A percentile compares a stretch with the other conserved stretches of the same genome.
These are phyloP conservation scores for Penicillium vulpinum DNA, from an alignment of 2,329 filamentous ascomycete genomes.

Conservation along the genomic window DNA sequence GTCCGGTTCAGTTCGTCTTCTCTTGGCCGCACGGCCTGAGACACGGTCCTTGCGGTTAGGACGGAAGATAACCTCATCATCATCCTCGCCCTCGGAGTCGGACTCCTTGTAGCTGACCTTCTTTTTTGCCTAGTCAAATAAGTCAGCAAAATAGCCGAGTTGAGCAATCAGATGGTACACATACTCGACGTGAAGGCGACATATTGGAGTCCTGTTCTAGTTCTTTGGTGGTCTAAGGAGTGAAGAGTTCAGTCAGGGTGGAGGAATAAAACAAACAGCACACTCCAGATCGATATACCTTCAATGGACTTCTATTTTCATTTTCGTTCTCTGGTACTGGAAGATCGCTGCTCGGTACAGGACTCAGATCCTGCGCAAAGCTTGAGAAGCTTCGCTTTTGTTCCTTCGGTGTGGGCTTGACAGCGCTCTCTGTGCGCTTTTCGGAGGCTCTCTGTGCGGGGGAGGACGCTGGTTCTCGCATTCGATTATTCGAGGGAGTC, in stretches of 20 bases:
- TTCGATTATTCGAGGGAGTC: conserved; percentile 36
- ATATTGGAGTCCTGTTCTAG: conserved; percentile 50
- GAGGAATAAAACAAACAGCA: neutral
- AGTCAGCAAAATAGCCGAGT: neutral
- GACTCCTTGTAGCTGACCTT: conserved; percentile 77
- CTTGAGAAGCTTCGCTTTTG: conserved; percentile 45
- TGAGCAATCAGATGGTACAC: conserved; percentile 7
- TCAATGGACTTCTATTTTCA: conserved; percentile 33
- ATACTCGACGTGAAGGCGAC: conserved; percentile 80
- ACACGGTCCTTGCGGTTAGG: conserved; percentile 50
- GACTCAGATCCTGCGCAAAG: conserved; percentile 60
- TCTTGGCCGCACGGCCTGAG: conserved; percentile 53
- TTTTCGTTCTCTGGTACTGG: conserved; percentile 68
- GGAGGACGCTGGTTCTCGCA: conserved; percentile 39
- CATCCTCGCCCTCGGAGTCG: conserved; percentile 67
- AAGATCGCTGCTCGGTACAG: conserved; percentile 78
- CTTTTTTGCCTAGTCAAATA: conserved; percentile 55
- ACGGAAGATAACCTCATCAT: conserved; percentile 71
- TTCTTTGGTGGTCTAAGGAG: conserved; percentile 45
- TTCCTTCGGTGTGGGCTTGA: conserved; percentile 46
- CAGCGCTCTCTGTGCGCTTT: conserved; percentile 26
- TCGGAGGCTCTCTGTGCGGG: conserved; percentile 38
- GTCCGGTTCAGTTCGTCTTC: conserved; percentile 63
- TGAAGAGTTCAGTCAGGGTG: conserved; percentile 1
- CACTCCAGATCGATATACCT: conserved; percentile 31